These are phyloP conservation scores for Penicillium sp. DNA, from an alignment of 2,329 filamentous ascomycete genomes.

Conservation along the genomic window DNA sequence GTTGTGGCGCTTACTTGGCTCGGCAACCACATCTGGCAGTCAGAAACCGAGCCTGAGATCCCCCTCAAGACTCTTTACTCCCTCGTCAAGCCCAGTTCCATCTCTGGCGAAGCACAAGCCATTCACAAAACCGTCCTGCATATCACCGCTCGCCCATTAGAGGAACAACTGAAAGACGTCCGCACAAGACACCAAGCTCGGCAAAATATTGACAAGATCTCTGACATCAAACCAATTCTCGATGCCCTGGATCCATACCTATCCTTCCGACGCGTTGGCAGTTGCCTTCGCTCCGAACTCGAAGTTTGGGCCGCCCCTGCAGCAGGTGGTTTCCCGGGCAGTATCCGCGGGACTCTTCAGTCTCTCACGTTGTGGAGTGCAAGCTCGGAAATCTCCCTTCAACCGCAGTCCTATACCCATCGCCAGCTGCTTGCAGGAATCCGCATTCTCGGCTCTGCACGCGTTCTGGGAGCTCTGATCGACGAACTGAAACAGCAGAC, in stretches of 20 bases:
- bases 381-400: conserved; percentile 57
- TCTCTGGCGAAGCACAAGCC: conserved; percentile 64
- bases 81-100: conserved; percentile 62
- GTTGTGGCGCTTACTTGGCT: conserved; percentile 66
- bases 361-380: conserved; percentile 61
- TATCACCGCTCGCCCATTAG: conserved; percentile 60
- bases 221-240: conserved; percentile 60
- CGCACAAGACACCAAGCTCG: conserved; percentile 57
- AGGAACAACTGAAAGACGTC: conserved; percentile 59
- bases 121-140: conserved; percentile 66
- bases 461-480: conserved; percentile 46
- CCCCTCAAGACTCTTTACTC: conserved; percentile 62
- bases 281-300: conserved; percentile 55
- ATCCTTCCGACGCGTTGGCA: conserved; percentile 57
- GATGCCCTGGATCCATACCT: conserved; percentile 58
- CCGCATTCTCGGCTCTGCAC: conserved; percentile 48
- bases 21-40: conserved; percentile 61
- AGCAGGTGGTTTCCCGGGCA: conserved; percentile 54
- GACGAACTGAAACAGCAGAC: conserved; percentile 52
- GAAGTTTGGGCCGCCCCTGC: conserved; percentile 58
- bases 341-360: conserved; percentile 58
- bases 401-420: conserved; percentile 62
- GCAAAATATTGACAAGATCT: conserved; percentile 22
- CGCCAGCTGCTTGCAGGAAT: conserved; percentile 56
- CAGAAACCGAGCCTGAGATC: conserved; percentile 56